Percentiles rank a stretch among this genome's conserved stretches.
These are phyloP conservation scores for Penicillium bialowiezense DNA, from an alignment of 495 filamentous ascomycete species.

Conservation along the genomic window DNA sequence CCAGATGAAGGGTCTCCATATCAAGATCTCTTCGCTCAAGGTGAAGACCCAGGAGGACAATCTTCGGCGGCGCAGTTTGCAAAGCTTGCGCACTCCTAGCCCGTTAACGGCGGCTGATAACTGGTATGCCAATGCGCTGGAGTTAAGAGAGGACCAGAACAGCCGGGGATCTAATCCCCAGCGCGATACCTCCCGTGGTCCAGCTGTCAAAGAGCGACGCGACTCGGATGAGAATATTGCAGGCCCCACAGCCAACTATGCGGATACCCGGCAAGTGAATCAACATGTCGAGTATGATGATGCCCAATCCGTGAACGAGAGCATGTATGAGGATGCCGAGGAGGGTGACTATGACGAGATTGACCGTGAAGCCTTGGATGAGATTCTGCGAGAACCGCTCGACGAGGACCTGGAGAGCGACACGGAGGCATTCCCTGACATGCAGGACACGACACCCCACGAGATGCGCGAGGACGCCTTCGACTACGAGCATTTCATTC, in stretches of 20 bases:
- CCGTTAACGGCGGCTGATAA: constrained; percentile 78
- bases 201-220: background rate
- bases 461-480: constrained; percentile 97
- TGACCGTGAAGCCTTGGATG: constrained; percentile 46
- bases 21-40: constrained; percentile 81
- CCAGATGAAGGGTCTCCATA: constrained; percentile 92
- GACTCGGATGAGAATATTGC: constrained; percentile 1
- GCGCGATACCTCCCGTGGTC: constrained; percentile 7
- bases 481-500: constrained; percentile 93
- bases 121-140: constrained; percentile 62
- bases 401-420: constrained; percentile 35
- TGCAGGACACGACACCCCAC: constrained; percentile 53
- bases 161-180: constrained; percentile 22
- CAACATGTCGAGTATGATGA: constrained; percentile 24
- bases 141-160: constrained; percentile 29
- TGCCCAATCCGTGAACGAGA: constrained; percentile 44
- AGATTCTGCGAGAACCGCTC: constrained; percentile 42
- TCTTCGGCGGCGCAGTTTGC: constrained; percentile 76
- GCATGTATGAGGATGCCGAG: constrained; percentile 59
- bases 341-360: constrained; percentile 51
- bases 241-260: constrained; percentile 6
- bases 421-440: constrained; percentile 1
- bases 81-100: constrained; percentile 79
- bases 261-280: constrained; percentile 5
- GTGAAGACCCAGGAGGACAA: constrained; percentile 80